phyloP scores from a whole-genome alignment of 768 basidiomycete genomes.

The Podaxis mareebaensis region DNA sequence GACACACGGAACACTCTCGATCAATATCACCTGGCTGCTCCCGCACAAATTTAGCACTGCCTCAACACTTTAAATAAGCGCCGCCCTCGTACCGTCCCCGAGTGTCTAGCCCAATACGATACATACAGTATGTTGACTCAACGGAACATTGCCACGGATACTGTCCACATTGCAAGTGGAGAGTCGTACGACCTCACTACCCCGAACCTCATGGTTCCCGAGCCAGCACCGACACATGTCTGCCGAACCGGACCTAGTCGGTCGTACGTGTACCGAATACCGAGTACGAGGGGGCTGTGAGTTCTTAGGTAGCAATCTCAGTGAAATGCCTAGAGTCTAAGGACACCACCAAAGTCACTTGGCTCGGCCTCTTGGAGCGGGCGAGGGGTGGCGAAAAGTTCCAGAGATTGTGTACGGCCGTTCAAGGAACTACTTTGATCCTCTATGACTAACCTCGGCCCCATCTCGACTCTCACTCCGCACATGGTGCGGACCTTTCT shows the following conservation, averaged over 20 bases:
- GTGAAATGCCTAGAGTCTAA: background rate
- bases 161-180: background rate
- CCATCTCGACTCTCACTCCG: background rate
- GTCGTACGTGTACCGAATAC: background rate
- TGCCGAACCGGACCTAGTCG: constrained; percentile 7
- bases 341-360: background rate
- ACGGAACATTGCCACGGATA: background rate
- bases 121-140: background rate
- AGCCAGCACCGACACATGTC: constrained; percentile 7
- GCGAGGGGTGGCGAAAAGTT: background rate
- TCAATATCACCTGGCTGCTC: background rate
- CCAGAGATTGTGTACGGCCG: background rate
- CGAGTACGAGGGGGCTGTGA: constrained; percentile 5
- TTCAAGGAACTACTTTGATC: background rate
- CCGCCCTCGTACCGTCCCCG: background rate
- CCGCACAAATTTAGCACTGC: constrained; percentile 5
- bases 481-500: background rate
- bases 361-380: background rate
- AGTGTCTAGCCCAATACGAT: too few relatives aligned
- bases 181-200: background rate
- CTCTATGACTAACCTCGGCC: background rate
- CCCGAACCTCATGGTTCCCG: constrained; percentile 9
- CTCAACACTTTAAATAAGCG: background rate
- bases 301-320: background rate
- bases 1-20: background rate